phyloP scores from a whole-genome alignment of 768 basidiomycete species.

The Leucocoprinus sp. region DNA sequence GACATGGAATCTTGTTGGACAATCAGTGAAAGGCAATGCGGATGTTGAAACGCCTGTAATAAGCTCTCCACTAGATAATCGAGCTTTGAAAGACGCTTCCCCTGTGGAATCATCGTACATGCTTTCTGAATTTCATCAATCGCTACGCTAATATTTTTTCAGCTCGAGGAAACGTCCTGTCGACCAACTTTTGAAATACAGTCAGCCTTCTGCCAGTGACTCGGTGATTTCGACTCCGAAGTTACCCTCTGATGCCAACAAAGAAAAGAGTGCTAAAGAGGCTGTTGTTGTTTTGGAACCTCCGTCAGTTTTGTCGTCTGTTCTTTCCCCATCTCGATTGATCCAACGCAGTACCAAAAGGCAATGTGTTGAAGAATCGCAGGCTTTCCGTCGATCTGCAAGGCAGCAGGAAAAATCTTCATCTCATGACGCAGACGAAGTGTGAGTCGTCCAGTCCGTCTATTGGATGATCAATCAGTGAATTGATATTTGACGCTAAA shows the following conservation, averaged over 20 bases:
- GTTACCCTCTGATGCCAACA: background rate
- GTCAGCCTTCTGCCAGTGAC: background rate
- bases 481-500: too few relatives aligned
- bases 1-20: background rate
- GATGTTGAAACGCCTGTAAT: background rate
- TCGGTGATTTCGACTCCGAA: background rate
- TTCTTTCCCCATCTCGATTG: background rate
- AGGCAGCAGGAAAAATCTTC: conserved; percentile 18
- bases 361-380: conserved; percentile 20
- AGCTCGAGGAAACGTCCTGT: background rate
- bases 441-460: conserved; percentile 38
- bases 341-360: conserved; percentile 1
- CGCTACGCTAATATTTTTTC: background rate
- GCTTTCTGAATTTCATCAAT: background rate
- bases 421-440: conserved; percentile 48
- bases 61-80: too few relatives aligned
- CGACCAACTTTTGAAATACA: background rate
- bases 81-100: background rate
- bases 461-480: too few relatives aligned
- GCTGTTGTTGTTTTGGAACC: background rate
- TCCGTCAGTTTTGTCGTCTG: background rate
- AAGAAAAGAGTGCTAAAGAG: background rate
- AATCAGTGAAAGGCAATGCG: background rate
- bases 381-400: conserved; percentile 25
- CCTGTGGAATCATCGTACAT: background rate